Evolutionary conservation across 2,329 filamentous ascomycete species (phyloP).

Genomic region (Paecilomyces niveus): DNA sequence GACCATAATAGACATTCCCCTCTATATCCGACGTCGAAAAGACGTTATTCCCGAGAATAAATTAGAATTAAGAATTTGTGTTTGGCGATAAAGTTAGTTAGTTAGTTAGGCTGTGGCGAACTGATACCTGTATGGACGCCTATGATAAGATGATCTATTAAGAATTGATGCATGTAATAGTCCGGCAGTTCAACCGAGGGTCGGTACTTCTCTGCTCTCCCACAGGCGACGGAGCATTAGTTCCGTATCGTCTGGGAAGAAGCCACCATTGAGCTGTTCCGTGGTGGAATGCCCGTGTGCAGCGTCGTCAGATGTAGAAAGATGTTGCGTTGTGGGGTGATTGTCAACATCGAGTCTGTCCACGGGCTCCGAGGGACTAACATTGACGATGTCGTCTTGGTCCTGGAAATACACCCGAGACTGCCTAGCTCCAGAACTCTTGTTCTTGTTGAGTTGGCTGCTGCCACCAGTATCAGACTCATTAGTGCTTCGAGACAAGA

Average conservation of each 20-base stretch:
- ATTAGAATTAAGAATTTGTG: neutral
- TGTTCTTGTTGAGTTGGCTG: conserved; percentile 14
- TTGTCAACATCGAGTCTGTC: conserved; percentile 14
- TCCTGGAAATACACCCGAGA: conserved; percentile 25
- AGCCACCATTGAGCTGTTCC: conserved; percentile 17
- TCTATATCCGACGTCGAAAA: too few species aligned
- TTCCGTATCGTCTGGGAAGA: conserved; percentile 24
- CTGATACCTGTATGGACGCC: neutral
- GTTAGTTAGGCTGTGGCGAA: neutral
- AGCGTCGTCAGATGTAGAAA: conserved; percentile 28
- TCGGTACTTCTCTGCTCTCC: conserved; percentile 36
- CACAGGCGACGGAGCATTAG: conserved; percentile 38
- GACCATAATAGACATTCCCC: neutral
- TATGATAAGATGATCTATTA: neutral
- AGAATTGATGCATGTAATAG: conserved; percentile 1
- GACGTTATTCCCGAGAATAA: neutral
- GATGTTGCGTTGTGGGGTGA: conserved; percentile 24
- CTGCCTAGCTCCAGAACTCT: conserved; percentile 15
- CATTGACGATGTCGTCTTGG: conserved; percentile 23
- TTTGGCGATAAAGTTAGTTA: neutral
- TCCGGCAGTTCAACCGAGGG: conserved; percentile 17
- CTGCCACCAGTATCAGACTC: conserved; percentile 10
- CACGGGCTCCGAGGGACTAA: conserved; percentile 13
- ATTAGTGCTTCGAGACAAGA: neutral
- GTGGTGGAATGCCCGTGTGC: conserved; percentile 11